Evolutionary conservation across 2,329 filamentous ascomycete species (phyloP).

Genomic region (Akanthomyces uredinophilus): DNA sequence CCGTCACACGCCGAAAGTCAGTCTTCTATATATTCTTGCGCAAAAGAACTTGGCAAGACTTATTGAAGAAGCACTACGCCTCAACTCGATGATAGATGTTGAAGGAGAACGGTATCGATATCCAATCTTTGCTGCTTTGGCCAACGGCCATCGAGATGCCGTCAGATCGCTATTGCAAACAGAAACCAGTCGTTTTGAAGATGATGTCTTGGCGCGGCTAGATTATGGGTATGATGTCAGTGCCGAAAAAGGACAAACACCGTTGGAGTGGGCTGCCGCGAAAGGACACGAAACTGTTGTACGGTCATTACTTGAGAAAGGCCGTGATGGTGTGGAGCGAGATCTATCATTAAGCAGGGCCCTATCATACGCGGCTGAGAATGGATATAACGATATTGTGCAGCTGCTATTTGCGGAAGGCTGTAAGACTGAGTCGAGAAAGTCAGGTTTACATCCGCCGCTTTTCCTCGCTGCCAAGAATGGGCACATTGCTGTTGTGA

Average conservation of each 20-base stretch:
- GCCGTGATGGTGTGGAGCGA: background rate
- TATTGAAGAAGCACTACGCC: background rate
- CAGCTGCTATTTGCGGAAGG: background rate
- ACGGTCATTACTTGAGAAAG: background rate
- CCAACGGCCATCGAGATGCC: background rate
- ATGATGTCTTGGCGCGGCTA: background rate
- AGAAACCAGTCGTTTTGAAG: background rate
- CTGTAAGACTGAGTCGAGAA: background rate
- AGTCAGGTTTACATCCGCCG: too few relatives aligned
- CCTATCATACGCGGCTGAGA: background rate
- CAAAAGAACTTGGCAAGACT: background rate
- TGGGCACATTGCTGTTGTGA: background rate
- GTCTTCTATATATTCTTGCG: constrained; percentile 15
- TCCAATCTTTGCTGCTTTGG: background rate
- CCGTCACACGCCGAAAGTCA: background rate
- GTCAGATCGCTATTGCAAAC: background rate
- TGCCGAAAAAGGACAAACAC: background rate
- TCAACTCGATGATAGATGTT: background rate
- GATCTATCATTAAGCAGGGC: background rate
- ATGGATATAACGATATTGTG: background rate
- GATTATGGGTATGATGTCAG: background rate
- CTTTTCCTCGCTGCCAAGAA: background rate
- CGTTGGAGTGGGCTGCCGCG: background rate
- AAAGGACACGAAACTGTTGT: background rate
- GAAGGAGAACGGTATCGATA: background rate